These are phyloP conservation scores for Pholiota conissans DNA, from an alignment of 768 basidiomycete species.

Conservation along the genomic window DNA sequence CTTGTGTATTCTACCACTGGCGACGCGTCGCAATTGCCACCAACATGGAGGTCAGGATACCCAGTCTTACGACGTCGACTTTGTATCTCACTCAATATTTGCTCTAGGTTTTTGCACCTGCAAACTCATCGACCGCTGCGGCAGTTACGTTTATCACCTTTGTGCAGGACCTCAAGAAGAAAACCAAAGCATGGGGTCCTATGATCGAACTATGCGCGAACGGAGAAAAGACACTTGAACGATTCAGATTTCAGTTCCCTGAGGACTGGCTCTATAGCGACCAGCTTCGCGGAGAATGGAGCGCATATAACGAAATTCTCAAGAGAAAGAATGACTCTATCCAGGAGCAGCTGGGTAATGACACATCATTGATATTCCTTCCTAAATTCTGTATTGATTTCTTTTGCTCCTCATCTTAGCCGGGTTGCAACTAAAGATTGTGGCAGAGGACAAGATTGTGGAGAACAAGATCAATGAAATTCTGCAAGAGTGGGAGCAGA, in stretches of 20 bases:
- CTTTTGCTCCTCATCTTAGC: constrained; percentile 42
- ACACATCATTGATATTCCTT: constrained; percentile 2
- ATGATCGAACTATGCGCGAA: constrained; percentile 93
- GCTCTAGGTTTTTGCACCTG: constrained; percentile 63
- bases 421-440: constrained; percentile 97
- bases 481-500: constrained; percentile 91
- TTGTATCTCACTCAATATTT: constrained; percentile 8
- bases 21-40: constrained; percentile 38
- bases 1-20: constrained; percentile 11
- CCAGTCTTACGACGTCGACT: neutral
- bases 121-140: constrained; percentile 93
- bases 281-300: constrained; percentile 97
- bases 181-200: constrained; percentile 94
- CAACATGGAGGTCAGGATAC: constrained; percentile 42
- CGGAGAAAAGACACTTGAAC: constrained; percentile 96
- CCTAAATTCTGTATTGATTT: neutral
- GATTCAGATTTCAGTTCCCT: constrained; percentile 95
- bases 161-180: constrained; percentile 97
- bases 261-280: constrained; percentile 99
- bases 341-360: constrained; percentile 92
- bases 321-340: constrained; percentile 98
- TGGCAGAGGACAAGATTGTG: constrained; percentile 98
- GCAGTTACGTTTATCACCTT: constrained; percentile 99
- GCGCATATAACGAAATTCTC: constrained; percentile 96
- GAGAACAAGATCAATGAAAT: constrained; percentile 94